Percentiles rank a stretch among this genome's conserved stretches.
Conservation (phyloP, 257 asterid genomes). For the Prunella vulgaris region DNA sequence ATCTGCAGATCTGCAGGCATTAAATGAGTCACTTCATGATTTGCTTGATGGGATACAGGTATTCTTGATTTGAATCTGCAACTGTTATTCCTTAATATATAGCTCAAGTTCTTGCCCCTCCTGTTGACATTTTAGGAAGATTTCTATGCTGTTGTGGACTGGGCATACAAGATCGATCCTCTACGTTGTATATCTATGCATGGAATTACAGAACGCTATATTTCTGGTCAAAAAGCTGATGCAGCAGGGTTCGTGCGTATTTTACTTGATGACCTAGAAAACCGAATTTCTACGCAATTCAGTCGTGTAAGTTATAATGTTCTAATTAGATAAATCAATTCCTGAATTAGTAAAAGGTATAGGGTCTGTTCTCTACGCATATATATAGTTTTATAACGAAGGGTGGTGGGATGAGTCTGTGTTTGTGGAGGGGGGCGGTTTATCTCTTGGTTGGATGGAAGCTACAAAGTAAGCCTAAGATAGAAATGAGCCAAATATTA, state of each 20-base stretch:
- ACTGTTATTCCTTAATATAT: constrained; percentile 14
- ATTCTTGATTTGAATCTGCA: constrained; percentile 17
- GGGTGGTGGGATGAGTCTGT: background rate
- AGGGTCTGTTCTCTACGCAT: background rate
- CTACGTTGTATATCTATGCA: constrained; percentile 98
- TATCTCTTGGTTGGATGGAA: background rate
- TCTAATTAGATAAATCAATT: constrained; percentile 10
- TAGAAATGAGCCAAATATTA: background rate
- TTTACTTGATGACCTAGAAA: constrained; percentile 92
- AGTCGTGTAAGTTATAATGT: constrained; percentile 59
- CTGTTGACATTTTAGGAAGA: constrained; percentile 64
- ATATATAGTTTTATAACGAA: constrained; percentile 4
- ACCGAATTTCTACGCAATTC: constrained; percentile 77
- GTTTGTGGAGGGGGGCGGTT: background rate
- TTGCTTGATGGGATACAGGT: constrained; percentile 99
- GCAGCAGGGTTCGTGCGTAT: constrained; percentile 98
- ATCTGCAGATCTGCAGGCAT: constrained; percentile 74
- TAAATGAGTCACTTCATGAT: constrained; percentile 86
- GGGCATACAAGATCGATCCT: constrained; percentile 98
- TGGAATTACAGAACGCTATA: constrained; percentile 93
- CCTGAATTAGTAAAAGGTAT: background rate
- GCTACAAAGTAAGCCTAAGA: background rate
- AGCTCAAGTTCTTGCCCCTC: background rate
- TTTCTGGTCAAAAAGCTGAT: constrained; percentile 98
- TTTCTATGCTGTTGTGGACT: constrained; percentile 98